Base-by-base conservation (phyloP, 495 filamentous ascomycete genomes). In the Saxophila tyrrhenica region DNA sequence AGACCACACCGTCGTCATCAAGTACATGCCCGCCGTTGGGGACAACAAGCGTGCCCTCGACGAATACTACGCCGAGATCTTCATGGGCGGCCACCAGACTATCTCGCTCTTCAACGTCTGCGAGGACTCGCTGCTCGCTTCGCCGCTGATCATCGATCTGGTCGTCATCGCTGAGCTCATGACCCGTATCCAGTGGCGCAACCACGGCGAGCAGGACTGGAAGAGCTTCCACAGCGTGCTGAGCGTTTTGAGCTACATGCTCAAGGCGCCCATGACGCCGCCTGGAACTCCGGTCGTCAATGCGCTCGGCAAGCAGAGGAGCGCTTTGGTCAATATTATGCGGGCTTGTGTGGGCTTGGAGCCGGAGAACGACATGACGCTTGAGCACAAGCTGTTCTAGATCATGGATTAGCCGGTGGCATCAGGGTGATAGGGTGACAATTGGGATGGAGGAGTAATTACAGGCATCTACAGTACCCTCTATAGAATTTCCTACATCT, bases 1-100 rank as follows among this genome's bases (percentile, higher is more conserved):
- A 1, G 71, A 74, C 54, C 71, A 74, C 58, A 66, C 62, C 17
- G 71, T 74, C 57, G 71, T 74, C 39, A 74, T 74, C 66, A 74
- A 74, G 80, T 98, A 98, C 78, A 94, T 98, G 89, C 92, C 94
- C 15, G 91, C 91, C 61, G 92, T 98, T 42, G 92, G 92, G 52
- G 92, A 98, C 74, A 94, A 95, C 78, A 98, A 98, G 82, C 94
- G 92, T 64, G 92, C 92, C 50, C 77, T 98, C 44, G 92, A 98
- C 65, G 92, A 98, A 75, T 98, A 98, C 78, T 95, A 95, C 64
- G 94, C 86, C 52, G 94, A 98, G 78, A 98, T 98, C 71, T 98
- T 98, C 81, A 80, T 96, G 75, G 92, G 92, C 59, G 92, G 92
- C 25, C 94, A 97, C 74, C 92, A 98, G 76, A 95, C 89, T 60